These are phyloP conservation scores for Echinosophora koreensis DNA, from an alignment of 306 rosid genomes.

Conservation along the genomic window DNA sequence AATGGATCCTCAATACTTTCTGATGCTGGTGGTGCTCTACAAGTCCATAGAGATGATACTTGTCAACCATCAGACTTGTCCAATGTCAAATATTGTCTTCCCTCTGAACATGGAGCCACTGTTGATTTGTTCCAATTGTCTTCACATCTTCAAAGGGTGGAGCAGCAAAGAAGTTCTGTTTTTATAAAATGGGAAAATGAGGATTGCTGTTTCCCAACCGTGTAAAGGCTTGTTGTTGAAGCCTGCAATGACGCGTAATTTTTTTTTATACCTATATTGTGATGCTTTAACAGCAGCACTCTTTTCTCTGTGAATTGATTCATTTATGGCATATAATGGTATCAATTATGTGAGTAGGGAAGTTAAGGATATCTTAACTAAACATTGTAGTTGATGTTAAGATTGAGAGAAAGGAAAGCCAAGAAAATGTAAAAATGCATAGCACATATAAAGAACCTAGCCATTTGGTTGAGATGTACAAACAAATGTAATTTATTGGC, in stretches of 20 bases:
- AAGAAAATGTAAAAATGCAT: conserved; percentile 39
- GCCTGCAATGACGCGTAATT: conserved; percentile 47
- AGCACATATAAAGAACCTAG: conserved; percentile 33
- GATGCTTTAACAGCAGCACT: conserved; percentile 25
- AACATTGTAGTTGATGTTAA: conserved; percentile 36
- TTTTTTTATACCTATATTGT: conserved; percentile 28
- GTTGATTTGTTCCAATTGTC: conserved; percentile 78
- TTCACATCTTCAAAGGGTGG: conserved; percentile 83
- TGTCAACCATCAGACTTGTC: conserved; percentile 43
- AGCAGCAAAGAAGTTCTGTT: conserved; percentile 64
- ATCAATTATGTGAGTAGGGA: conserved; percentile 36
- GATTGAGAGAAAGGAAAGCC: conserved; percentile 36
- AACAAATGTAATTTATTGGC: conserved; percentile 24
- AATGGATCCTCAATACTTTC: conserved; percentile 48
- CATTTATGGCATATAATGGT: conserved; percentile 15
- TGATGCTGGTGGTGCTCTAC: conserved; percentile 42
- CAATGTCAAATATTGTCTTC: conserved; percentile 43
- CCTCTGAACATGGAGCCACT: conserved; percentile 57
- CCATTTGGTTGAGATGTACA: conserved; percentile 41
- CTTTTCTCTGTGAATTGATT: conserved; percentile 18
- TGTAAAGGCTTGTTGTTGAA: conserved; percentile 46
- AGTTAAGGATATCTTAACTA: conserved; percentile 33
- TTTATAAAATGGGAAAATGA: conserved; percentile 66
- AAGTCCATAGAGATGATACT: conserved; percentile 39
- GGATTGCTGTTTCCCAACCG: conserved; percentile 55